Conservation (phyloP, 148 eudicot genomes). For the Amaranthus cruentus region DNA sequence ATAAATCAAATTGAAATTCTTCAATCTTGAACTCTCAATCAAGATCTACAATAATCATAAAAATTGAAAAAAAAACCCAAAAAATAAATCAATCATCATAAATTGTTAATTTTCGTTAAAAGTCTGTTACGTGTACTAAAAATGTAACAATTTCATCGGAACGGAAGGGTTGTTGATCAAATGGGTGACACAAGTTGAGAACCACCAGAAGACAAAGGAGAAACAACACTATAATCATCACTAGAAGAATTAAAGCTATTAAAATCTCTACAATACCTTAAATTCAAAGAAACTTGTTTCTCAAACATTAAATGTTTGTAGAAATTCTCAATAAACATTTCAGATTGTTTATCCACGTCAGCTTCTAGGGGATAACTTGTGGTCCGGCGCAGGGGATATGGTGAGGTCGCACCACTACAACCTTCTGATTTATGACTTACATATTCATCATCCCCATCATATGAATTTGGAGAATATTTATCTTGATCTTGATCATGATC, state of each 20-base stretch:
- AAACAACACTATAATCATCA: slow-evolving; percentile 10
- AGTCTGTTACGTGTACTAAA: too few relatives aligned
- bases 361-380: slow-evolving; percentile 26
- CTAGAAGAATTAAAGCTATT: slow-evolving; percentile 13
- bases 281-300: slow-evolving; percentile 33
- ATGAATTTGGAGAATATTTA: neutral
- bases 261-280: slow-evolving; percentile 24
- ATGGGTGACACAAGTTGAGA: slow-evolving; percentile 19
- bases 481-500: too few relatives aligned
- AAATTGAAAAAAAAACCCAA: too few relatives aligned
- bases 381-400: slow-evolving; percentile 21
- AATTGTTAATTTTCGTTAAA: too few relatives aligned
- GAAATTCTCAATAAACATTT: slow-evolving; percentile 34
- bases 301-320: slow-evolving; percentile 26
- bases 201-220: slow-evolving; percentile 17
- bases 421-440: neutral
- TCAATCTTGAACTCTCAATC: too few relatives aligned
- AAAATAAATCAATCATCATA: too few relatives aligned
- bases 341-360: slow-evolving; percentile 32
- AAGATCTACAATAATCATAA: too few relatives aligned
- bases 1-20: too few relatives aligned
- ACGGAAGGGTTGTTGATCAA: neutral
- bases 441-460: neutral
- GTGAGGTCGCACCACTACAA: slow-evolving; percentile 14
- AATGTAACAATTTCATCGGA: too few relatives aligned